phyloP scores from a whole-genome alignment of 2,329 filamentous ascomycete genomes.

The Macroventuria anomochaeta region DNA sequence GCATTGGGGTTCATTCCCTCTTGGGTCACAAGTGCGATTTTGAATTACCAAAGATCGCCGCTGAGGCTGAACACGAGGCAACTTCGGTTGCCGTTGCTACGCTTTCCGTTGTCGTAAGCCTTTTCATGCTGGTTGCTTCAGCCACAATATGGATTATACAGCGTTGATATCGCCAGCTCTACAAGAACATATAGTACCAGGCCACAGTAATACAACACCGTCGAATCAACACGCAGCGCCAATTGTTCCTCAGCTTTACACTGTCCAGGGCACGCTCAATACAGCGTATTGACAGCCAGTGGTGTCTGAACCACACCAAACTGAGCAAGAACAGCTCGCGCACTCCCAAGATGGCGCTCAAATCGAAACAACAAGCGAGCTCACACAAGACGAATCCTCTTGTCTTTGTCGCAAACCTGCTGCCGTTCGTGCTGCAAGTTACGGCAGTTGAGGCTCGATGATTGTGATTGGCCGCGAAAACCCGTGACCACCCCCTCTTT shows the following conservation, averaged over 20 bases:
- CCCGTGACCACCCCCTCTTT: constrained; percentile 15
- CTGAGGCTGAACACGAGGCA: not conserved
- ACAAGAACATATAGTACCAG: not conserved
- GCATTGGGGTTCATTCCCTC: not conserved
- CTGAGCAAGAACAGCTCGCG: not conserved
- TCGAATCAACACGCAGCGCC: no score
- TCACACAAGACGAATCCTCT: not conserved
- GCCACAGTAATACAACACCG: not conserved
- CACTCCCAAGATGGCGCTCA: not conserved
- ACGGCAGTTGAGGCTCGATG: not conserved
- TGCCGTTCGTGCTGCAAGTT: not conserved
- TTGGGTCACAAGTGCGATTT: not conserved
- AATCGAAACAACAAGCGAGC: not conserved
- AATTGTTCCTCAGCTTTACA: not conserved
- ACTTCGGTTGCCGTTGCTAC: not conserved
- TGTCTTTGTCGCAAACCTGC: not conserved
- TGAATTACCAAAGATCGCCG: constrained; percentile 8
- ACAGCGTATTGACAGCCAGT: not conserved
- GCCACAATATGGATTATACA: not conserved
- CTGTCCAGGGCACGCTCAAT: not conserved
- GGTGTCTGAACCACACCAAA: not conserved
- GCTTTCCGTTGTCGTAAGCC: no score
- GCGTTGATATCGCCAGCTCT: not conserved
- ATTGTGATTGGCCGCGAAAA: constrained; percentile 1
- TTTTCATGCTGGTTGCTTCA: not conserved